Conservation (phyloP, 192 early-diverging fungal species). For the Coemansia aciculifera region DNA sequence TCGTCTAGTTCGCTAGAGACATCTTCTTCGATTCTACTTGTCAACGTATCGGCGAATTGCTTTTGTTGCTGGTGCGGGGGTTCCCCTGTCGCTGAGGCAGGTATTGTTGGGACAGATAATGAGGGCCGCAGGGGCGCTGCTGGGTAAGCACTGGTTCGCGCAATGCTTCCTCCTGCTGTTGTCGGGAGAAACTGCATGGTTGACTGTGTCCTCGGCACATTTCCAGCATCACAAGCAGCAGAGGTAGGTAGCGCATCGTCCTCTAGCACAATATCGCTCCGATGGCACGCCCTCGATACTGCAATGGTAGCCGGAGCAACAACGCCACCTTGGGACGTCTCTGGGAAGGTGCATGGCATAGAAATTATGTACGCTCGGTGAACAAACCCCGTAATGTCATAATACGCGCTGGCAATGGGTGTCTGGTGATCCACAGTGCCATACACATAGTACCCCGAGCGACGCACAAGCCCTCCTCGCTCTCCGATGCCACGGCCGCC, state of each 20-base stretch:
- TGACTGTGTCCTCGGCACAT: background rate
- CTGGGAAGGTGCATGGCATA: slow-evolving; percentile 34
- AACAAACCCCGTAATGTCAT: slow-evolving; percentile 26
- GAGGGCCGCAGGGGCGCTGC: background rate
- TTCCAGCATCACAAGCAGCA: background rate
- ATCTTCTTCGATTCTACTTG: slow-evolving; percentile 11
- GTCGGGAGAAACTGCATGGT: background rate
- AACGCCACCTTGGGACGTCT: slow-evolving; percentile 14
- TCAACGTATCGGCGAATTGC: slow-evolving; percentile 1
- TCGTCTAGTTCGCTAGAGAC: slow-evolving; percentile 27
- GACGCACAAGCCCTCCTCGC: slow-evolving; percentile 21
- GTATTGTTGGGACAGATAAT: background rate
- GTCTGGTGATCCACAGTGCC: slow-evolving; percentile 1
- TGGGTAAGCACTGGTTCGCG: slow-evolving; percentile 7
- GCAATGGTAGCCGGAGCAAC: slow-evolving; percentile 35
- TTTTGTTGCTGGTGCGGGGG: slow-evolving; percentile 8
- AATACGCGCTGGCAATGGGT: no score
- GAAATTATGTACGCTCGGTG: slow-evolving; percentile 41
- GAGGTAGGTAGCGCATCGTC: background rate
- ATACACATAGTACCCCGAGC: slow-evolving; percentile 28
- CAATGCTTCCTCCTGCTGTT: background rate
- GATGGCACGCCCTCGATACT: slow-evolving; percentile 14
- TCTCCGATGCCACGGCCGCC: background rate
- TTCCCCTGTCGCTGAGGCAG: background rate
- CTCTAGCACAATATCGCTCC: slow-evolving; percentile 13